Base-by-base conservation (phyloP, 331 rosid genomes). In the Acacia concinna region DNA sequence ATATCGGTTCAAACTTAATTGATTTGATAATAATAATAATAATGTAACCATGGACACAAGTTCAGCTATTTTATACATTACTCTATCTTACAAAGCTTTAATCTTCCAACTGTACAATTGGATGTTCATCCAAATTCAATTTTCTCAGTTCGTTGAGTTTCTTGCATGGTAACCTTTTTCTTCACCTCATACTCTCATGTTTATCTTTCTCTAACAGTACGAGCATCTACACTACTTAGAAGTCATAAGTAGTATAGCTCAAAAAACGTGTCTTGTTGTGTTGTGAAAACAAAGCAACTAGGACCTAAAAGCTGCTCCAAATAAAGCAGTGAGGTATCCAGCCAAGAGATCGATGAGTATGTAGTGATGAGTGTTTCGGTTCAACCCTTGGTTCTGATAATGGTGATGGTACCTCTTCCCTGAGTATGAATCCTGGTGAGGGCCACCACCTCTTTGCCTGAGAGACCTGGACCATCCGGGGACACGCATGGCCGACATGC, bases 401-500 rank as follows among this genome's bases (percentile, higher is more conserved):
- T 96, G 38, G 99, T 96, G 89, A 96, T 89, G 5, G 94, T 96
- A 77, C 99, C 99, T 86, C 93, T 86, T 54, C 98, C 99, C 68
- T 80, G 99, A 0, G 98, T 96, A 73, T 96, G 98, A 65, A 96
- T 96, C 71, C 87, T 87, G 0, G 99, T 96, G 64, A 96, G 91
- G 70, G 99, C 94, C 84, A 96, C 99, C 73, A 93, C 98, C 35
- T 93, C 94, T 89, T 93, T 96, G 37, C 99, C 99, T 44, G 99
- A 96, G 40, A 96, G 94, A 47, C 98, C 99, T 5, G 90, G 91
- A 25, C 97, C 98, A 7, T 90, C 83, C 2, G 94, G 72, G 8
- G 96, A 86, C 74, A 93, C 96, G 84, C 97, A 93, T 73, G 99
- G 98, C 85, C 98, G 94, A 82, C 98, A 96, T 2, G 99, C 99